phyloP scores from a whole-genome alignment of 805 yeast genomes.

The Lachancea dasiensis region DNA sequence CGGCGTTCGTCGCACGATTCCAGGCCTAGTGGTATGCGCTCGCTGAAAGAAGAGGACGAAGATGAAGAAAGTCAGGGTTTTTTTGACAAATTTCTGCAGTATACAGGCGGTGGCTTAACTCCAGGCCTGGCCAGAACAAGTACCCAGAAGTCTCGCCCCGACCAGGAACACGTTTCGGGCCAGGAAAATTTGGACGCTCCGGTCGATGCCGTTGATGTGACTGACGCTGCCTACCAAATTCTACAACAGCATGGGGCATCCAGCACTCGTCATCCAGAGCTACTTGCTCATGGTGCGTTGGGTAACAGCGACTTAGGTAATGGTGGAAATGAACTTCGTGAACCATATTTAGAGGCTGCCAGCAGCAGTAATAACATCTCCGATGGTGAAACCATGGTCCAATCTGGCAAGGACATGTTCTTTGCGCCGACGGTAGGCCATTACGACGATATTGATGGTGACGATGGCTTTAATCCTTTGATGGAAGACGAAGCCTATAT shows the following conservation, averaged over 20 bases:
- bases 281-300: constrained; percentile 2
- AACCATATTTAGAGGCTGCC: constrained; percentile 2
- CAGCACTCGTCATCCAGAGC: constrained; percentile 2
- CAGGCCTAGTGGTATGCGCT: constrained; percentile 10
- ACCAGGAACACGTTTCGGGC: constrained; percentile 30
- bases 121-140: constrained; percentile 32
- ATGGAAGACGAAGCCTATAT: constrained; percentile 33
- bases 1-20: constrained; percentile 10
- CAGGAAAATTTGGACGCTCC: constrained; percentile 27
- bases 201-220: constrained; percentile 42
- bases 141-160: constrained; percentile 26
- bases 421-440: constrained; percentile 41
- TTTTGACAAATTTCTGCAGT: constrained; percentile 28
- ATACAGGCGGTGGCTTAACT: constrained; percentile 31
- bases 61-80: constrained; percentile 23
- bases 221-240: constrained; percentile 50
- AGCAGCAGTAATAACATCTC: constrained; percentile 5
- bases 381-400: constrained; percentile 19
- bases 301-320: constrained; percentile 14
- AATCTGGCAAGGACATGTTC: constrained; percentile 22
- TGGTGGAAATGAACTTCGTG: constrained; percentile 9
- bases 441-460: constrained; percentile 31
- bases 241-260: constrained; percentile 42
- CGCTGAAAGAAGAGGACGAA: constrained; percentile 11
- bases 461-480: constrained; percentile 33